These are phyloP conservation scores for Suhomyces pyralidae DNA, from an alignment of 805 yeast genomes.

Conservation along the genomic window DNA sequence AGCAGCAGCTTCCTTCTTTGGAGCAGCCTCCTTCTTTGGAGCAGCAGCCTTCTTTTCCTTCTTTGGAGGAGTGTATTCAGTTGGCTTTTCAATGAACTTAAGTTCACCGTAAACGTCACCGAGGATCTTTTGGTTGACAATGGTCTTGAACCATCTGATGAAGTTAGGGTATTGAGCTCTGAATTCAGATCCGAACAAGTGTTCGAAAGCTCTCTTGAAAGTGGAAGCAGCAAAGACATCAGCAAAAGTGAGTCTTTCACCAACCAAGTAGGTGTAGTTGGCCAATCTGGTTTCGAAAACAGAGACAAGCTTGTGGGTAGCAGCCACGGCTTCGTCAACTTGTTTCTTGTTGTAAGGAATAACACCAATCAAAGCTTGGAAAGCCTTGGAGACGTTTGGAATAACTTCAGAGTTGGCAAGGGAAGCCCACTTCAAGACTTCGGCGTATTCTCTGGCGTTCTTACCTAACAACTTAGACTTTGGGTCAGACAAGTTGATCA, in stretches of 20 bases:
- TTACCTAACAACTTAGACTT: slow-evolving; percentile 59
- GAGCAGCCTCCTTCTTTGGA: slow-evolving; percentile 36
- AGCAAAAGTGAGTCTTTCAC: slow-evolving; percentile 46
- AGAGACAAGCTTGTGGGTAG: slow-evolving; percentile 19
- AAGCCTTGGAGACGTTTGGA: slow-evolving; percentile 39
- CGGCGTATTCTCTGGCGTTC: slow-evolving; percentile 59
- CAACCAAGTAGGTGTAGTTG: slow-evolving; percentile 45
- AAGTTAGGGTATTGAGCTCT: slow-evolving; percentile 58
- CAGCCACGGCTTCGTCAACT: slow-evolving; percentile 46
- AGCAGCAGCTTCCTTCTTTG: slow-evolving; percentile 33
- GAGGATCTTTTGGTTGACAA: slow-evolving; percentile 45
- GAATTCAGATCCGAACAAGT: slow-evolving; percentile 64
- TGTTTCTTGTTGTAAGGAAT: slow-evolving; percentile 75
- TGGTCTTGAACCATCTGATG: slow-evolving; percentile 70
- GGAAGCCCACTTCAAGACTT: slow-evolving; percentile 74
- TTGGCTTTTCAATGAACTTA: slow-evolving; percentile 61
- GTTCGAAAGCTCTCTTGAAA: slow-evolving; percentile 52
- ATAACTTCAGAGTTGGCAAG: slow-evolving; percentile 68
- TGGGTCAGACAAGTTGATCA: slow-evolving; percentile 45
- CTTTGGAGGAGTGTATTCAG: slow-evolving; percentile 63
- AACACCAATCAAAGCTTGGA: slow-evolving; percentile 61
- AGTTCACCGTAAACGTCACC: slow-evolving; percentile 35
- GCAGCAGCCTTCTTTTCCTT: slow-evolving; percentile 63
- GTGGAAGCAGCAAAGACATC: slow-evolving; percentile 39
- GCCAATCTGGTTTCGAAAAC: slow-evolving; percentile 35